A percentile compares a stretch with the other conserved stretches of the same genome.
Evolutionary conservation across 2,329 filamentous ascomycete species (phyloP).

Genomic region (Penicillium rolfsii): DNA sequence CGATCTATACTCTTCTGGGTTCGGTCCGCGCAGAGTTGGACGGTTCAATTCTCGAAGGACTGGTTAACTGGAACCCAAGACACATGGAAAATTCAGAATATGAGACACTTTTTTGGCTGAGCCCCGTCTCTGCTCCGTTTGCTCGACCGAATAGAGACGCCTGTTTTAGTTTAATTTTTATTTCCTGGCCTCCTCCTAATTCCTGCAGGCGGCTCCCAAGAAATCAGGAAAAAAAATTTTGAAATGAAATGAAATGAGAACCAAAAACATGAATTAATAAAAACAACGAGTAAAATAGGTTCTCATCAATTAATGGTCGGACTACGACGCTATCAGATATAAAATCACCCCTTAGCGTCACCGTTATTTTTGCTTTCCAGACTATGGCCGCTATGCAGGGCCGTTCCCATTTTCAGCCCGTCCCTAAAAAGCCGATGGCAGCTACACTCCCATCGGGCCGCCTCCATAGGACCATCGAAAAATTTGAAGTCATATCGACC

Average conservation of each 20-base stretch:
- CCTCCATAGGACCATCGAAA: conserved; percentile 13
- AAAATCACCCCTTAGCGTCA: not conserved
- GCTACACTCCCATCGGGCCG: not conserved
- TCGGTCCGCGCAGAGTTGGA: conserved; percentile 12
- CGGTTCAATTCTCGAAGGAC: not conserved
- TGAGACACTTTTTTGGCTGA: conserved; percentile 7
- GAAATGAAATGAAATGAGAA: not conserved
- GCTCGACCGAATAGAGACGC: conserved; percentile 1
- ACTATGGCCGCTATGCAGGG: not conserved
- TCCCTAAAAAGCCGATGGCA: not conserved
- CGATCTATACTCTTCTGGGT: conserved; percentile 29
- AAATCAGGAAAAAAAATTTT: not conserved
- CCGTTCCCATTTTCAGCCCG: not conserved
- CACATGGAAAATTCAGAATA: conserved; percentile 11
- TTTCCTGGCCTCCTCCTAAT: not conserved
- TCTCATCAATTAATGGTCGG: not conserved
- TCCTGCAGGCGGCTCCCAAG: conserved; percentile 4
- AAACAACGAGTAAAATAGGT: not conserved
- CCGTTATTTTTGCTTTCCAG: not conserved
- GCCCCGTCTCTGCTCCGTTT: conserved; percentile 1
- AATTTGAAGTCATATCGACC: conserved; percentile 16
- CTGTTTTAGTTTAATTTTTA: not conserved
- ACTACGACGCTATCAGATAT: not conserved
- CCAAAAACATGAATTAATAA: not conserved
- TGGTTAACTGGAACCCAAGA: conserved; percentile 6